These are phyloP conservation scores for Ocimum tenuiflorum DNA, from an alignment of 257 asterid species.

Conservation along the genomic window DNA sequence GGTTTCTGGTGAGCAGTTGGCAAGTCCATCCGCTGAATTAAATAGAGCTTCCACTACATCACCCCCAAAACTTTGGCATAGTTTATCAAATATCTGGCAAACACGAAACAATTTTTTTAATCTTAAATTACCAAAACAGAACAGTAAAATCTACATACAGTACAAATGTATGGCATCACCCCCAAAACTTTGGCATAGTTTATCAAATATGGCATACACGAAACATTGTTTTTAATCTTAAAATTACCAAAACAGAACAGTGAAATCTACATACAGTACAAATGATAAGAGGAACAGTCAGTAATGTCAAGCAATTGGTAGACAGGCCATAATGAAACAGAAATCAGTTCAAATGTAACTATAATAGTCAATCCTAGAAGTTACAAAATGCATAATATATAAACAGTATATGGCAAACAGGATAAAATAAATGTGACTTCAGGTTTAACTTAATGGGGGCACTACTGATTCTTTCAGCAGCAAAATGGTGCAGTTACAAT, in stretches of 20 bases:
- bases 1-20: conserved; percentile 62
- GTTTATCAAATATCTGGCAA: conserved; percentile 87
- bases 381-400: background rate
- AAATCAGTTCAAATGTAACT: background rate
- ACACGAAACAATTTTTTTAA: conserved; percentile 4
- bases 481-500: background rate
- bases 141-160: background rate
- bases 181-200: conserved; percentile 84
- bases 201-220: conserved; percentile 73
- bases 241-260: background rate
- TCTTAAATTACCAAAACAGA: background rate
- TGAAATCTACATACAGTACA: background rate
- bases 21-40: conserved; percentile 83
- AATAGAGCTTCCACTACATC: conserved; percentile 91
- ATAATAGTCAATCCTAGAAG: background rate
- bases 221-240: background rate
- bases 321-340: background rate
- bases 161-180: conserved; percentile 74
- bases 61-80: conserved; percentile 92
- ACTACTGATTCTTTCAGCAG: conserved; percentile 1
- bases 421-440: conserved; percentile 3
- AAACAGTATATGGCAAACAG: background rate
- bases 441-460: conserved; percentile 4
- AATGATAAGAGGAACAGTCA: conserved; percentile 7
- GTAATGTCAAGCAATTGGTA: conserved; percentile 9